Conservation (phyloP, 2,329 filamentous ascomycete genomes). For the Hypomyces perniciosus region DNA sequence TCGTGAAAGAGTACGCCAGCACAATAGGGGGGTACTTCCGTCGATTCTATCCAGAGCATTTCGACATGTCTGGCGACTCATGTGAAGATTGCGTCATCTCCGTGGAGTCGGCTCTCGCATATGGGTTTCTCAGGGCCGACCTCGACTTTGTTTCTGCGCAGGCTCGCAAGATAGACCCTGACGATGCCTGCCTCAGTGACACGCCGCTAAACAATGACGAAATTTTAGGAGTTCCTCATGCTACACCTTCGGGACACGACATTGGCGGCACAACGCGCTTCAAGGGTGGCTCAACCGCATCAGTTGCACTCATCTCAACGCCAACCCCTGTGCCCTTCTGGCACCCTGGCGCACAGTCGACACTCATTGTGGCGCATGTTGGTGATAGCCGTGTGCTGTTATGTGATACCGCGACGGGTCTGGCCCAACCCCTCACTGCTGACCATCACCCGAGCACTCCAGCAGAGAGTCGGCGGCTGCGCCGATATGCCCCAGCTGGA, state of each 20-base stretch:
- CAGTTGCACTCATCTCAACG: constrained; percentile 83
- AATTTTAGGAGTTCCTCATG: constrained; percentile 60
- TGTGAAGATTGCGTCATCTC: constrained; percentile 41
- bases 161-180: constrained; percentile 69
- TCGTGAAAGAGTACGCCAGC: constrained; percentile 73
- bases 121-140: constrained; percentile 90
- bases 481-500: constrained; percentile 69
- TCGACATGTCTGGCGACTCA: constrained; percentile 39
- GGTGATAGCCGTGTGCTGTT: constrained; percentile 89
- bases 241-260: constrained; percentile 48
- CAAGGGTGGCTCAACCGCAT: constrained; percentile 89
- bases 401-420: constrained; percentile 77
- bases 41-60: constrained; percentile 78
- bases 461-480: constrained; percentile 72
- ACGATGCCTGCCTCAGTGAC: constrained; percentile 66
- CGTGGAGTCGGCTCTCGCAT: constrained; percentile 75
- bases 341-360: constrained; percentile 82
- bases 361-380: constrained; percentile 81
- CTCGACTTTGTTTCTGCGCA: constrained; percentile 91
- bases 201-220: constrained; percentile 79
- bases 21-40: constrained; percentile 92
- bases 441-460: constrained; percentile 92
- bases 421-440: constrained; percentile 73
- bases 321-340: constrained; percentile 89
- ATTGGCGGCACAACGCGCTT: constrained; percentile 77